phyloP scores from a whole-genome alignment of 1,284 basidiomycete genomes.

The Chalciporus sp. region DNA sequence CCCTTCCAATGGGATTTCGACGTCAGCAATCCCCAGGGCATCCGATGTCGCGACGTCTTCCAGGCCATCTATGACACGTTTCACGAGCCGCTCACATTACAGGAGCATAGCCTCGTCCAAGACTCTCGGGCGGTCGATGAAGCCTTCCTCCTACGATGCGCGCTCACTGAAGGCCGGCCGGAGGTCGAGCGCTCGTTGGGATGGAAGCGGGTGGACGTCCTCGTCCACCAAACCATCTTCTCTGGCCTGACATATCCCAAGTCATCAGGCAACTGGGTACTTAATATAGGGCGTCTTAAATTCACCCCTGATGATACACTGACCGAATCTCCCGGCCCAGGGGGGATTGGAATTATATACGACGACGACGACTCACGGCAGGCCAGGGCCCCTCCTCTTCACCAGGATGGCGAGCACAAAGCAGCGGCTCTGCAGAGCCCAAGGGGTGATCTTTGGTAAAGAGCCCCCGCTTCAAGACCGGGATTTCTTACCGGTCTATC shows the following conservation, averaged over 20 bases:
- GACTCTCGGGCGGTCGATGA: slow-evolving; percentile 38
- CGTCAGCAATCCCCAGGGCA: slow-evolving; percentile 42
- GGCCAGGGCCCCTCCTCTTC: too few relatives aligned
- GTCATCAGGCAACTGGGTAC: slow-evolving; percentile 31
- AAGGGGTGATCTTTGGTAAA: too few relatives aligned
- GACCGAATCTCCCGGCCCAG: too few relatives aligned
- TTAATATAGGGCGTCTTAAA: slow-evolving; percentile 33
- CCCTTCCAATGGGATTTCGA: slow-evolving; percentile 46
- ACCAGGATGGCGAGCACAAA: too few relatives aligned
- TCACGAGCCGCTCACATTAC: slow-evolving; percentile 42
- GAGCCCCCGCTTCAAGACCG: too few relatives aligned
- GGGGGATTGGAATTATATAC: too few relatives aligned
- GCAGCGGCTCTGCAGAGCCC: too few relatives aligned
- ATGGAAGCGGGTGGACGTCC: slow-evolving; percentile 52
- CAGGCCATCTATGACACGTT: slow-evolving; percentile 52
- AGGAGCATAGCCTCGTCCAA: slow-evolving; percentile 40
- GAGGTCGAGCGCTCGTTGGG: slow-evolving; percentile 42
- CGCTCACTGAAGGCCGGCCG: slow-evolving; percentile 39
- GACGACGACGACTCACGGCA: too few relatives aligned
- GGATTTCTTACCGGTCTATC: too few relatives aligned
- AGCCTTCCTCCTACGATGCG: slow-evolving; percentile 49
- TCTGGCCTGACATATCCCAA: slow-evolving; percentile 38
- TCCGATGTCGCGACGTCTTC: slow-evolving; percentile 58
- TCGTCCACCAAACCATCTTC: slow-evolving; percentile 49
- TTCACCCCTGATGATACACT: slow-evolving; percentile 1